These are phyloP conservation scores for Geotrichum klebahnii DNA, from an alignment of 1,139 yeast species.

Conservation along the genomic window DNA sequence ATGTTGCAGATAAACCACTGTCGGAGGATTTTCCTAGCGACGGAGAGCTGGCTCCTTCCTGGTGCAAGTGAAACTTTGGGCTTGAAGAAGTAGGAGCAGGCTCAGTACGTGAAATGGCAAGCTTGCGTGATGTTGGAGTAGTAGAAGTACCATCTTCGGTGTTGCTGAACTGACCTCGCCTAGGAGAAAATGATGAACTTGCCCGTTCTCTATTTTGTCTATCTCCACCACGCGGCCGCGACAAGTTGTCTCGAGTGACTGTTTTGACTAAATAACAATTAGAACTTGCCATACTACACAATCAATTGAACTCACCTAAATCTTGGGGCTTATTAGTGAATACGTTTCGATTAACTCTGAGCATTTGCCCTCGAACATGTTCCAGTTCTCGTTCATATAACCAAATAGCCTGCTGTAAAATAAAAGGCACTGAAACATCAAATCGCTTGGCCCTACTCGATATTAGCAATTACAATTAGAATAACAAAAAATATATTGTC, in stretches of 20 bases:
- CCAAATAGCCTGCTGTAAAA: constrained; percentile 49
- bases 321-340: constrained; percentile 13
- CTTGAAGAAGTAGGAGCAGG: constrained; percentile 3
- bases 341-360: constrained; percentile 22
- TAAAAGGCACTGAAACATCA: constrained; percentile 42
- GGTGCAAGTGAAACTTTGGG: background rate
- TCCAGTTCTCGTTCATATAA: constrained; percentile 46
- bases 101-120: background rate
- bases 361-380: constrained; percentile 42
- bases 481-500: background rate
- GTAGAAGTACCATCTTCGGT: background rate
- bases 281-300: background rate
- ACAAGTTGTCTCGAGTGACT: background rate
- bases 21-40: constrained; percentile 5
- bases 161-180: constrained; percentile 6
- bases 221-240: background rate
- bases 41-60: background rate
- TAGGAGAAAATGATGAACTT: constrained; percentile 18
- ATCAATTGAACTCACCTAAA: constrained; percentile 6
- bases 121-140: background rate
- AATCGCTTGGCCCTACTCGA: constrained; percentile 37
- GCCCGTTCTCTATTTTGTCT: constrained; percentile 8
- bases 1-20: background rate
- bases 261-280: constrained; percentile 3
- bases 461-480: no score